Conservation (phyloP, 139 green algal species). For the Chlamydomonas sp. region DNA sequence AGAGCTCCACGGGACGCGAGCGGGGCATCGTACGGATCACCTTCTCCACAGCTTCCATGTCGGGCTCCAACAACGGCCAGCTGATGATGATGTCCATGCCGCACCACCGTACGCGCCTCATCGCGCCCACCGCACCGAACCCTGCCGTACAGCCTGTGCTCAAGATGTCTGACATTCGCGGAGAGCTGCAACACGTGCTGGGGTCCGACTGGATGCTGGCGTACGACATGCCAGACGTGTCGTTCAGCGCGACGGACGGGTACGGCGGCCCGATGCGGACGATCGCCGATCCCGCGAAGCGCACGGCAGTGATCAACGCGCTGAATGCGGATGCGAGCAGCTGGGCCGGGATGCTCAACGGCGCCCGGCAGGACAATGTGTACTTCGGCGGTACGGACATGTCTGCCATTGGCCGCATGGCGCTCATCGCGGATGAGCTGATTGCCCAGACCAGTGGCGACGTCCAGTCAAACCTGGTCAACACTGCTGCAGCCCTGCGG, state of each 20-base stretch:
- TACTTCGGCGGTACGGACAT: constrained; percentile 53
- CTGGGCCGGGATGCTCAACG: not conserved
- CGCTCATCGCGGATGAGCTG: constrained; percentile 58
- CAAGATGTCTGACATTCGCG: not conserved
- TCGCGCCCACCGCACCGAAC: not conserved
- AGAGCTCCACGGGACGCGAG: not conserved
- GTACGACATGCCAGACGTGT: not conserved
- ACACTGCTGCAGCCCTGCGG: not conserved
- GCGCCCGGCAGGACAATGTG: constrained; percentile 5
- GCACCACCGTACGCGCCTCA: constrained; percentile 38
- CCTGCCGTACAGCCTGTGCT: not conserved
- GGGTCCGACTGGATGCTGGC: not conserved
- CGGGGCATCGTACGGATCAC: constrained; percentile 10
- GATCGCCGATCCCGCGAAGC: not conserved
- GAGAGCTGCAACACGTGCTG: constrained; percentile 2
- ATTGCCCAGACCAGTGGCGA: not conserved
- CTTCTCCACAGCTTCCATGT: constrained; percentile 30
- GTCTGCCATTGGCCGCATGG: constrained; percentile 45
- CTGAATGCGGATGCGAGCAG: not conserved
- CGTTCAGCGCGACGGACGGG: not conserved
- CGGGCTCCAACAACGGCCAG: not conserved
- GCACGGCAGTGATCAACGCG: not conserved
- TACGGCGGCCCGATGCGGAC: not conserved
- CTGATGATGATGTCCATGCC: constrained; percentile 44
- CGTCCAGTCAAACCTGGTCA: too few species aligned